phyloP scores from a whole-genome alignment of 768 basidiomycete genomes.

The Serendipita sp. region DNA sequence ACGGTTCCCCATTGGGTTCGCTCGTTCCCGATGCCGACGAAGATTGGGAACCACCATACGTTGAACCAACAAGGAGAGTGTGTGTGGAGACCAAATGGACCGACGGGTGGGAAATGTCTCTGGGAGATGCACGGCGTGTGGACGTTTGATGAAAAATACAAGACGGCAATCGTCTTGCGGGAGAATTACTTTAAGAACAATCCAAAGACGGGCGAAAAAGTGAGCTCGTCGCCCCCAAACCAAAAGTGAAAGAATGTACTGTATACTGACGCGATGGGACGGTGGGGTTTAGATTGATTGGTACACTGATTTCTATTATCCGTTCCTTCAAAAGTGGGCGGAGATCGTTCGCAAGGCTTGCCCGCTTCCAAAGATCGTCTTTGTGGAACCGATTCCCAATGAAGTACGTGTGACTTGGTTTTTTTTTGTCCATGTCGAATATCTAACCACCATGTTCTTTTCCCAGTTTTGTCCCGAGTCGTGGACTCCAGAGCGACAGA shows the following conservation, averaged over 20 bases:
- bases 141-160: conserved; percentile 59
- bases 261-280: no score
- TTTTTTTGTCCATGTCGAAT: background rate
- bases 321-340: conserved; percentile 55
- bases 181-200: conserved; percentile 73
- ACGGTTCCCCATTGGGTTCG: conserved; percentile 63
- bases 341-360: conserved; percentile 35
- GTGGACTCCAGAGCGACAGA: conserved; percentile 51
- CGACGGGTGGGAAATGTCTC: conserved; percentile 52
- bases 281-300: conserved; percentile 45
- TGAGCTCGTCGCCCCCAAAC: conserved; percentile 12
- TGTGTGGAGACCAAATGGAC: conserved; percentile 61
- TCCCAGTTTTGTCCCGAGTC: conserved; percentile 59
- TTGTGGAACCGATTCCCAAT: conserved; percentile 83
- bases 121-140: conserved; percentile 93
- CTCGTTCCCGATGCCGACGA: conserved; percentile 80
- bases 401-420: conserved; percentile 37
- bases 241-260: no score
- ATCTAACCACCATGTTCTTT: background rate
- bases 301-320: conserved; percentile 75
- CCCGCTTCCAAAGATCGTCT: conserved; percentile 39
- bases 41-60: conserved; percentile 35
- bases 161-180: conserved; percentile 56
- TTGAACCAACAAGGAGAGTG: conserved; percentile 44
- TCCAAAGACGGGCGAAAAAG: conserved; percentile 47